Base-by-base conservation (phyloP, 805 yeast genomes). In the Kuraishia cidri region DNA sequence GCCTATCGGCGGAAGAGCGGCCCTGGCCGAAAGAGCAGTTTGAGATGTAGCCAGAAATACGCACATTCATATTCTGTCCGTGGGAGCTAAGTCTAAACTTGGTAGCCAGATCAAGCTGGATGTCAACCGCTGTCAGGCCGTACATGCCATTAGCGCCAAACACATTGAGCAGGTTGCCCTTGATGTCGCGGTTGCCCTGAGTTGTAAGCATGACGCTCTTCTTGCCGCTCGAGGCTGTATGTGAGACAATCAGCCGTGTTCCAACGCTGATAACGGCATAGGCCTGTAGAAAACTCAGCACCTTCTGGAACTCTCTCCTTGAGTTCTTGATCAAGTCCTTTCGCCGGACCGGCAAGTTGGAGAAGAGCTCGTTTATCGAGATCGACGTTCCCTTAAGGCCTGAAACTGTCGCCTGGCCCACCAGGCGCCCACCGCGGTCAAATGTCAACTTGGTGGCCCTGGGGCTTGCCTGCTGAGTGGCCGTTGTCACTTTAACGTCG, bases 11-110 rank as follows among this genome's bases (percentile, higher is more conserved):
- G 2, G 80, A 57, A 1, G 75, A 64, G 26, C 95, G 59, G 1
- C 92, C 90, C 49, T 75, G 66, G 0, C 96, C 95, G 53, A 81
- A 79, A 0, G 92, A 77, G 26, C 77, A 75, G 43, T 76, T 73
- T 0, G 97, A 87, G 1, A 90, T 64, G 38, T 54, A 66, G 0
- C 98, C 98, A 4, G 40, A 41, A 0, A 79, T 44, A 6, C 38
- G 32, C 6, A 75, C 49, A 1, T 24, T 37, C 46, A 62, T 58
- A n/a, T 57, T 56, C 15, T 47, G 37, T 13, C 36, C 30, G 4
- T 15, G 34, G 26, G 26, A 27, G 29, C 42, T 43, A 16, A 52
- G 35, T 27, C 46, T 52, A 39, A 37, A 57, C 14, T 40, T 32
- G 5, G 47, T 32, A 12, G 61, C 48, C 26, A 69, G 47, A 31